phyloP scores from a whole-genome alignment of 2,329 filamentous ascomycete species.

The Neocatenulostroma microsporum region DNA sequence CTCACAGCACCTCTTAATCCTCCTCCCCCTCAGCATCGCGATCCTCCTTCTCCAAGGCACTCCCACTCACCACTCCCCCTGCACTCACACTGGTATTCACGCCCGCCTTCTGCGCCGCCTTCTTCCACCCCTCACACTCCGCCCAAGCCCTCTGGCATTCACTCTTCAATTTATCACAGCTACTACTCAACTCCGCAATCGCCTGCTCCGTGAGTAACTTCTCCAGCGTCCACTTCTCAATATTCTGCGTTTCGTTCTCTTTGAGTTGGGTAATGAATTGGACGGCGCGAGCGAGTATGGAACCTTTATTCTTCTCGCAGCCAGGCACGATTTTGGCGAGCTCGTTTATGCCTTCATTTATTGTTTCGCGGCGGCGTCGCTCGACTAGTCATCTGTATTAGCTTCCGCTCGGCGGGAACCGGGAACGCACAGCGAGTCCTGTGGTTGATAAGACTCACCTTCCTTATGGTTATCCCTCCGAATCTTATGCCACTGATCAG shows the following conservation, averaged over 20 bases:
- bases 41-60: too few relatives aligned
- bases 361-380: slow-evolving; percentile 90
- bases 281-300: slow-evolving; percentile 86
- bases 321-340: slow-evolving; percentile 95
- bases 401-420: too few relatives aligned
- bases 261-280: slow-evolving; percentile 91
- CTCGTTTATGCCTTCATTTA: slow-evolving; percentile 98
- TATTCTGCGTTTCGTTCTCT: slow-evolving; percentile 87
- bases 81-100: too few relatives aligned
- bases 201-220: slow-evolving; percentile 86
- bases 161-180: slow-evolving; percentile 77
- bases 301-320: slow-evolving; percentile 98
- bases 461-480: slow-evolving; percentile 98
- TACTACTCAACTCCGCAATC: slow-evolving; percentile 76
- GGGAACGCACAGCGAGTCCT: too few relatives aligned
- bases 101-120: slow-evolving; percentile 33
- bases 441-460: slow-evolving; percentile 62
- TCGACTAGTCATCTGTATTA: slow-evolving; percentile 63
- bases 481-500: slow-evolving; percentile 96
- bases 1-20: too few relatives aligned
- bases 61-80: too few relatives aligned
- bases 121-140: slow-evolving; percentile 73
- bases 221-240: slow-evolving; percentile 87
- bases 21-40: too few relatives aligned
- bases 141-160: slow-evolving; percentile 72